Base-by-base conservation (phyloP, 345 rosid genomes). In the Arabidopsis suecica region DNA sequence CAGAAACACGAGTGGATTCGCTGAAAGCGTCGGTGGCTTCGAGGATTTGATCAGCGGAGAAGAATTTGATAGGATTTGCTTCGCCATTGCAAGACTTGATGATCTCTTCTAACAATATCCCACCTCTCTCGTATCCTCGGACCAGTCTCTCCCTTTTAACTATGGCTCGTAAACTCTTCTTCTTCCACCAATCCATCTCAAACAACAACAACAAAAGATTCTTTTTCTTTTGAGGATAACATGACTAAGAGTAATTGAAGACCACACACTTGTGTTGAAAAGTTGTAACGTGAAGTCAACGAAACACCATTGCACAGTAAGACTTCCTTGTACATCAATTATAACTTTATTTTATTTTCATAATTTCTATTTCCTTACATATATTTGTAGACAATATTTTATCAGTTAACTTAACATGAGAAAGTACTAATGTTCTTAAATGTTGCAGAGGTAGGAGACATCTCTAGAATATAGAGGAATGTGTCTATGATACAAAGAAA, bases 401-500 rank as follows among this genome's bases (percentile, higher is more conserved):
- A 22, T 22, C 23, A 22, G 23, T 22, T 23, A 23, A 57, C 37
- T 32, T 14, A 44, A 64, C 55, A 33, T 55, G 23, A 65, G 45
- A 48, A 51, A 32, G 51, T 40, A 13, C 68, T 56, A 47, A 55
- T 20, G 45, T 49, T 48, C 22, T 40, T 40, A 3, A 53, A 40
- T 62, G 56, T 59, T 49, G 97, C 72, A 71, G 73, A 80, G 86
- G 74, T 40, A 5, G 87, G 84, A 69, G 88, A 78, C 81, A 86
- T n/a, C 48, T 68, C 44, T 3, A 67, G 53, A 5, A 63, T 87
- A 40, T 77, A 82, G 1, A 84, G 92, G 81, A 88, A 86, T 36
- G 83, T 45, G 20, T 90, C 95, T 30, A 69, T 47, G 9, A 72
- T 86, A 11, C 98, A 86, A 80, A 86, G 93, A 81, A 91, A 91